A percentile compares a stretch with the other conserved stretches of the same genome.
These are phyloP conservation scores for Calycina herbarum DNA, from an alignment of 2,329 filamentous ascomycete species.

Conservation along the genomic window DNA sequence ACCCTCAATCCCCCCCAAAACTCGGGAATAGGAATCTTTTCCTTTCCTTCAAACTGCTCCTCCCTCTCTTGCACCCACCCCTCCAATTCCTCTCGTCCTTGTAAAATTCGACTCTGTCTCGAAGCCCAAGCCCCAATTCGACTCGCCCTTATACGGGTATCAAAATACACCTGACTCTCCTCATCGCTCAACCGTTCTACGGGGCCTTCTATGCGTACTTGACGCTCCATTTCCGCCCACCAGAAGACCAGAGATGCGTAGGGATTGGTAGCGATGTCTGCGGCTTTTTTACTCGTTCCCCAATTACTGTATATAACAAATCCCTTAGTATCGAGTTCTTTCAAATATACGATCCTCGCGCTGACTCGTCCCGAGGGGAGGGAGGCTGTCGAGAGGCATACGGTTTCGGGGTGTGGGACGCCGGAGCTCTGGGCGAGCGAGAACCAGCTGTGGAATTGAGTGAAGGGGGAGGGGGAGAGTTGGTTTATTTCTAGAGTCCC, in stretches of 20 bases:
- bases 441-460: slow-evolving; percentile 93
- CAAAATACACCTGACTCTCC: slow-evolving; percentile 71
- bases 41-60: slow-evolving; percentile 68
- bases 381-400: slow-evolving; percentile 79
- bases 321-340: slow-evolving; percentile 79
- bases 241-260: slow-evolving; percentile 85
- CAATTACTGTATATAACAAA: slow-evolving; percentile 96
- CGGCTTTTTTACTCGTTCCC: slow-evolving; percentile 69
- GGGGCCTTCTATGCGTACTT: slow-evolving; percentile 84
- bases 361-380: slow-evolving; percentile 83
- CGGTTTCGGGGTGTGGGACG: slow-evolving; percentile 81
- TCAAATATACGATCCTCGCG: slow-evolving; percentile 87
- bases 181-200: slow-evolving; percentile 65
- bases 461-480: slow-evolving; percentile 64
- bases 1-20: slow-evolving; percentile 95
- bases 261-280: slow-evolving; percentile 70
- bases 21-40: slow-evolving; percentile 83
- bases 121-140: slow-evolving; percentile 93
- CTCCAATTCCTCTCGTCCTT: slow-evolving; percentile 72
- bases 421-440: slow-evolving; percentile 58
- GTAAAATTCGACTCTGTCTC: slow-evolving; percentile 77
- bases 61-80: slow-evolving; percentile 75
- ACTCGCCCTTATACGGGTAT: slow-evolving; percentile 73
- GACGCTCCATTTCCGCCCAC: slow-evolving; percentile 84
- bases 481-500: slow-evolving; percentile 61